Percentiles rank a stretch among this genome's conserved stretches.
Evolutionary conservation across 768 basidiomycete genomes (phyloP).

Genomic region (Mycena rebaudengoi): DNA sequence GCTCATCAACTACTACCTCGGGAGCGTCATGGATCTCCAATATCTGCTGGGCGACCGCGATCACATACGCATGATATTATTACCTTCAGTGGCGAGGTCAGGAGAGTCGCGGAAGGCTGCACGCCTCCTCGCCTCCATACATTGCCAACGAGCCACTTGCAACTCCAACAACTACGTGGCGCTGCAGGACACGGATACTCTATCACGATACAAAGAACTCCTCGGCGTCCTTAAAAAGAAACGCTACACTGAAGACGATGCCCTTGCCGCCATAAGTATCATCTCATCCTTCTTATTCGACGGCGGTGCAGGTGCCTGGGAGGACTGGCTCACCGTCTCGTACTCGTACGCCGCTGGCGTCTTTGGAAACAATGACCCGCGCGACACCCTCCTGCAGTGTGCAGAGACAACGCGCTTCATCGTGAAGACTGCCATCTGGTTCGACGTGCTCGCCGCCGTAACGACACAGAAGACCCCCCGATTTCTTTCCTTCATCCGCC

Average conservation of each 20-base stretch:
- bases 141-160: conserved; percentile 43
- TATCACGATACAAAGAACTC: conserved; percentile 36
- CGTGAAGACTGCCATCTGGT: conserved; percentile 87
- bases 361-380: conserved; percentile 52
- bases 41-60: conserved; percentile 71
- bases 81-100: conserved; percentile 56
- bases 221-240: conserved; percentile 31
- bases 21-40: conserved; percentile 70
- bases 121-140: conserved; percentile 69
- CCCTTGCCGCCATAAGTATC: conserved; percentile 80
- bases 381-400: conserved; percentile 55
- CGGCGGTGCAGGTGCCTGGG: conserved; percentile 78
- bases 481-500: conserved; percentile 63
- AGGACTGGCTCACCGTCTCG: conserved; percentile 69
- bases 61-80: conserved; percentile 56
- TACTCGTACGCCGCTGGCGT: conserved; percentile 60
- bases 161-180: conserved; percentile 31
- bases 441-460: conserved; percentile 82
- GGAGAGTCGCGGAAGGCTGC: conserved; percentile 64
- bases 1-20: conserved; percentile 59
- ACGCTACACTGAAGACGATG: conserved; percentile 65
- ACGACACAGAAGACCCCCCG: conserved; percentile 69
- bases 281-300: conserved; percentile 82
- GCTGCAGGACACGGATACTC: conserved; percentile 34
- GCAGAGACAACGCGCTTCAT: conserved; percentile 70